Evolutionary conservation across 768 basidiomycete genomes (phyloP).

Genomic region (Fomitopsis serialis): DNA sequence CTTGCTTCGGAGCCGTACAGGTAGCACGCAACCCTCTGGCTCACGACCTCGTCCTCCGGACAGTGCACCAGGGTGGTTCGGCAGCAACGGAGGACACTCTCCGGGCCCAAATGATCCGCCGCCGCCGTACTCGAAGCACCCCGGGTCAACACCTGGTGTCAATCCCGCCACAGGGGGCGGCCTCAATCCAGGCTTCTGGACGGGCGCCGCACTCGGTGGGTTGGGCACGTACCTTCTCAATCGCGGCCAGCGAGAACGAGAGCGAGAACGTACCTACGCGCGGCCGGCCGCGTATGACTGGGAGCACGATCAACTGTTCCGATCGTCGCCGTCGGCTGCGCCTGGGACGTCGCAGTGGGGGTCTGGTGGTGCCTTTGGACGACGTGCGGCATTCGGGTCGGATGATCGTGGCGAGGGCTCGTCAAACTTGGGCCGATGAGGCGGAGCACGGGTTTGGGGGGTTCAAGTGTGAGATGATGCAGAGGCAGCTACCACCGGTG

Average conservation of each 20-base stretch:
- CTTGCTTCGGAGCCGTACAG: constrained; percentile 39
- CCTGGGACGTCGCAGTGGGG: constrained; percentile 25
- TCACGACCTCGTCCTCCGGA: constrained; percentile 23
- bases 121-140: constrained; percentile 50
- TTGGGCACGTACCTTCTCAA: constrained; percentile 57
- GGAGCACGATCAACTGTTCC: constrained; percentile 40
- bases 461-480: constrained; percentile 60
- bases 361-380: constrained; percentile 2
- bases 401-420: constrained; percentile 65
- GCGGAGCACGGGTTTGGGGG: constrained; percentile 75
- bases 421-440: constrained; percentile 69
- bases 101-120: constrained; percentile 34
- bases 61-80: constrained; percentile 44
- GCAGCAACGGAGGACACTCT: constrained; percentile 33
- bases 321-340: constrained; percentile 16
- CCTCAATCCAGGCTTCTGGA: constrained; percentile 81
- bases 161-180: constrained; percentile 22
- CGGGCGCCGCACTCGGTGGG: constrained; percentile 72
- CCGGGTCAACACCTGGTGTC: constrained; percentile 25
- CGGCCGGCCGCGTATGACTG: constrained; percentile 45
- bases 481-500: too few relatives aligned
- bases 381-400: constrained; percentile 12
- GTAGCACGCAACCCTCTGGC: constrained; percentile 22
- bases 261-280: constrained; percentile 21
- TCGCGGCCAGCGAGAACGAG: constrained; percentile 16